Evolutionary conservation across 495 filamentous ascomycete genomes (phyloP).

Genomic region (Podospora pseudocomata): DNA sequence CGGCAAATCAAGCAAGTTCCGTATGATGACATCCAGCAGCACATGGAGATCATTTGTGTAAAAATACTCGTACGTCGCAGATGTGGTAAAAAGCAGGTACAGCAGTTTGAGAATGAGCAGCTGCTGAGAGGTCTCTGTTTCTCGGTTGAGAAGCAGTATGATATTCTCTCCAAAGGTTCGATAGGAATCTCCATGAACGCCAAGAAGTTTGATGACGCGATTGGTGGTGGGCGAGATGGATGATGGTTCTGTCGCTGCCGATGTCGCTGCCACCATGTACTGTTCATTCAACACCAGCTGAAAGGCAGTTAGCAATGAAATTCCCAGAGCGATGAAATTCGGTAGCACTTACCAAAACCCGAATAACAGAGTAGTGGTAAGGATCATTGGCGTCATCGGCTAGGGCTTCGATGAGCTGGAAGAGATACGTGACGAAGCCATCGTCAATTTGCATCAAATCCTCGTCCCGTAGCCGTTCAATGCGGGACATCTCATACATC

Average conservation of each 20-base stretch:
- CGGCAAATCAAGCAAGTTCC: slow-evolving; percentile 89
- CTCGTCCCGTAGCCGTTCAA: slow-evolving; percentile 73
- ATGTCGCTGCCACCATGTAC: slow-evolving; percentile 80
- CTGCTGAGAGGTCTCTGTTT: slow-evolving; percentile 89
- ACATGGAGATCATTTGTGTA: slow-evolving; percentile 96
- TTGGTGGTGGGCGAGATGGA: slow-evolving; percentile 67
- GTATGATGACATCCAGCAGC: slow-evolving; percentile 90
- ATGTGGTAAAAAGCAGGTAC: slow-evolving; percentile 90
- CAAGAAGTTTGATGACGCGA: slow-evolving; percentile 85
- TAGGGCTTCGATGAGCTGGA: slow-evolving; percentile 81
- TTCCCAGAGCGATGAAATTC: background rate
- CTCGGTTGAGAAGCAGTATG: slow-evolving; percentile 91
- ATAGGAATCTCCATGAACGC: slow-evolving; percentile 70
- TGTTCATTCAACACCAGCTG: slow-evolving; percentile 97
- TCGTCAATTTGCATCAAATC: slow-evolving; percentile 83
- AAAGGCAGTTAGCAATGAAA: slow-evolving; percentile 5
- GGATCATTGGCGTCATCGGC: slow-evolving; percentile 90
- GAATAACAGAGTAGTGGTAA: slow-evolving; percentile 93
- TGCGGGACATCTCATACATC: slow-evolving; percentile 94
- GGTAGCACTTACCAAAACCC: slow-evolving; percentile 67
- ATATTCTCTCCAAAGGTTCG: slow-evolving; percentile 98
- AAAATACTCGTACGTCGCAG: slow-evolving; percentile 92
- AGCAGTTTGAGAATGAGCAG: slow-evolving; percentile 92
- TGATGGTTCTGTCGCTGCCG: slow-evolving; percentile 51
- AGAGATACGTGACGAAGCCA: slow-evolving; percentile 76